A percentile compares a stretch with the other conserved stretches of the same genome.
Evolutionary conservation across 352 stramenopile species (phyloP).

Genomic region (Phytophthora pisi): DNA sequence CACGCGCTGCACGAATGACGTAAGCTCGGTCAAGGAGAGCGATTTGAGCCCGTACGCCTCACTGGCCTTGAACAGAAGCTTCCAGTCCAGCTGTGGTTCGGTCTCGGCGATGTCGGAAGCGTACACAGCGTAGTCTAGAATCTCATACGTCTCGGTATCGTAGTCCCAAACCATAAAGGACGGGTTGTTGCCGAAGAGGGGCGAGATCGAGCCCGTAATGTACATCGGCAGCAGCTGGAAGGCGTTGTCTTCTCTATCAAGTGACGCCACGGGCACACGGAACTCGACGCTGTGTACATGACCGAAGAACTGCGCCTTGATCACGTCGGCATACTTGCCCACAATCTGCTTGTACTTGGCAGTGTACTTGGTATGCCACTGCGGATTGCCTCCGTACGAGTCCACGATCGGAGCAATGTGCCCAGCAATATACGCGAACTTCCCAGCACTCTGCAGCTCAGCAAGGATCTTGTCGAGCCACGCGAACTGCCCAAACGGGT

Average conservation of each 20-base stretch:
- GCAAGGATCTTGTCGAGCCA: conserved; percentile 88
- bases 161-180: conserved; percentile 92
- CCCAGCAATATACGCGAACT: conserved; percentile 88
- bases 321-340: conserved; percentile 62
- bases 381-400: conserved; percentile 86
- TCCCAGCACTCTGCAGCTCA: conserved; percentile 46
- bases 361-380: conserved; percentile 92
- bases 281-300: conserved; percentile 95
- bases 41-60: conserved; percentile 63
- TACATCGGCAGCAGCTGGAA: conserved; percentile 78
- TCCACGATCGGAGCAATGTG: conserved; percentile 93
- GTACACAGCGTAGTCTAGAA: conserved; percentile 83
- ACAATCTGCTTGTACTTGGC: conserved; percentile 84
- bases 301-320: conserved; percentile 92
- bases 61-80: conserved; percentile 61
- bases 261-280: conserved; percentile 53
- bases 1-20: conserved; percentile 53
- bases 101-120: conserved; percentile 66
- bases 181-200: conserved; percentile 92
- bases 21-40: conserved; percentile 50
- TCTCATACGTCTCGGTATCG: conserved; percentile 71
- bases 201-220: conserved; percentile 86
- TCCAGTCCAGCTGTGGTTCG: conserved; percentile 62
- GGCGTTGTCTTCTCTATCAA: conserved; percentile 28
- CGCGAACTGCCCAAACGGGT: conserved; percentile 92